Evolutionary conservation across 1,139 yeast genomes (phyloP).

Genomic region (Cylindricascospora bacillispora): DNA sequence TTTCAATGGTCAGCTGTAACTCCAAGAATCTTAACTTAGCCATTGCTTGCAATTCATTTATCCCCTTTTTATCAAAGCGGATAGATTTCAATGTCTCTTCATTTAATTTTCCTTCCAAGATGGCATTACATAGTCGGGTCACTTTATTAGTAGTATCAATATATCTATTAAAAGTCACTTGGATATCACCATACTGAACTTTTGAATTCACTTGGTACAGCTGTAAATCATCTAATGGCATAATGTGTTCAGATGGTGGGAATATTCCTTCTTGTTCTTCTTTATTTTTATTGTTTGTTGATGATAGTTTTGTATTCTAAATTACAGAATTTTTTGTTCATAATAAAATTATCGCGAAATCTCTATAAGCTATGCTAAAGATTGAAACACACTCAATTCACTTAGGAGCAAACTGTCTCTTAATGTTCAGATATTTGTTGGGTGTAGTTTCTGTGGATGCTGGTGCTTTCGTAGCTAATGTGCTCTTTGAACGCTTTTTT

Average conservation of each 20-base stretch:
- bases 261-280: neutral
- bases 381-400: no score
- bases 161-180: slow-evolving; percentile 15
- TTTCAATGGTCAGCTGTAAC: slow-evolving; percentile 14
- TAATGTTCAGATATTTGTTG: no score
- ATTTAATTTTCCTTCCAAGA: slow-evolving; percentile 11
- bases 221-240: slow-evolving; percentile 9
- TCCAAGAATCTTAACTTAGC: slow-evolving; percentile 14
- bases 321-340: neutral
- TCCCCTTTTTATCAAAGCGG: slow-evolving; percentile 6
- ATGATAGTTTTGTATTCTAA: neutral
- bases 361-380: no score
- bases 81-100: slow-evolving; percentile 3
- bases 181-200: slow-evolving; percentile 17
- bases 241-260: slow-evolving; percentile 3
- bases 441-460: no score
- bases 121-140: slow-evolving; percentile 8
- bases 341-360: neutral
- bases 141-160: slow-evolving; percentile 12
- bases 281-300: neutral
- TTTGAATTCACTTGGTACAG: slow-evolving; percentile 14
- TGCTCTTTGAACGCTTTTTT: slow-evolving; percentile 1
- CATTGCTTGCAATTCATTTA: slow-evolving; percentile 8
- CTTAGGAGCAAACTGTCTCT: no score
- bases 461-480: no score